These are phyloP conservation scores for Phycomyces nitens DNA, from an alignment of 192 early-diverging fungal species.

Conservation along the genomic window DNA sequence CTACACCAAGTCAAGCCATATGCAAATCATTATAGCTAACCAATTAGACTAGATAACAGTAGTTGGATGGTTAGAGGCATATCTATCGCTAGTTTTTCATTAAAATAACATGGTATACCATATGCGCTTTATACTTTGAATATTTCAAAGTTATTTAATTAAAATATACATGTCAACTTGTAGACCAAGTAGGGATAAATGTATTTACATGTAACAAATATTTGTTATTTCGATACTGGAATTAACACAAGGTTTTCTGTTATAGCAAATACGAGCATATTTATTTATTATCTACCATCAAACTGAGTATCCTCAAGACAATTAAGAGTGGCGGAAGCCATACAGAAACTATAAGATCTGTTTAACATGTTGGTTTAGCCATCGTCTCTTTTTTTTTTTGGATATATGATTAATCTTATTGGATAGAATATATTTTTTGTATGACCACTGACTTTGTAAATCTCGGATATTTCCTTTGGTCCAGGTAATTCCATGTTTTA, in stretches of 20 bases:
- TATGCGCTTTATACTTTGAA: constrained; percentile 20
- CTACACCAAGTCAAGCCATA: constrained; percentile 11
- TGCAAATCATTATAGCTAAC: constrained; percentile 16
- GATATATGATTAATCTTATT: too few relatives aligned
- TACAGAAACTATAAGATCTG: constrained; percentile 12
- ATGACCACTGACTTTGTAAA: too few relatives aligned
- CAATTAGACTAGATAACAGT: constrained; percentile 17
- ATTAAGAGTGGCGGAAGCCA: constrained; percentile 12
- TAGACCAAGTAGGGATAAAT: constrained; percentile 19
- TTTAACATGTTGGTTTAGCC: too few relatives aligned
- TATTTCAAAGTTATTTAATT: constrained; percentile 17
- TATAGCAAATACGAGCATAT: constrained; percentile 15
- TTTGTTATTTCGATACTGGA: constrained; percentile 11
- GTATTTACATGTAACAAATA: constrained; percentile 16
- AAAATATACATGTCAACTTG: constrained; percentile 18
- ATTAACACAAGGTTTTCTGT: constrained; percentile 9
- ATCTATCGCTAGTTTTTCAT: constrained; percentile 12
- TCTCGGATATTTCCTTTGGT: too few relatives aligned
- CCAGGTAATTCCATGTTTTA: too few relatives aligned
- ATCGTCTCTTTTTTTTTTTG: too few relatives aligned
- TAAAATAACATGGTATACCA: not conserved
- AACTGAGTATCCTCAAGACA: constrained; percentile 13
- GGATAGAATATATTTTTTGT: too few relatives aligned
- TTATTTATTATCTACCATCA: constrained; percentile 15
- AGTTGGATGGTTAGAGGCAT: constrained; percentile 11